Evolutionary conservation across 2,329 filamentous ascomycete genomes (phyloP).

Genomic region (Aspergillus sp.): DNA sequence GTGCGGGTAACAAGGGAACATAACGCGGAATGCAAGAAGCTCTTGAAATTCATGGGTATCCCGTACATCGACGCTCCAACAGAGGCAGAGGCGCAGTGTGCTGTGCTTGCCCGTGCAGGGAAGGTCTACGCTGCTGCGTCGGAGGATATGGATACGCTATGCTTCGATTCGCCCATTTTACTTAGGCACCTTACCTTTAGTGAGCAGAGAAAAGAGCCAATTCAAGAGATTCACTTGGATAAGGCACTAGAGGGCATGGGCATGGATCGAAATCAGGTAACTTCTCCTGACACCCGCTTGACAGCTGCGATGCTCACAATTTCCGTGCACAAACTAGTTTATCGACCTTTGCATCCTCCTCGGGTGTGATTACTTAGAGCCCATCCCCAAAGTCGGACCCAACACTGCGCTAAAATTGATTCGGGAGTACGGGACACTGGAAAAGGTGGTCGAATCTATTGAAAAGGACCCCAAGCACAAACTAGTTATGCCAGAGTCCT

Average conservation of each 20-base stretch:
- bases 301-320: not conserved
- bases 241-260: constrained; percentile 83
- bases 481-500: constrained; percentile 89
- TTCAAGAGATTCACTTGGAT: constrained; percentile 89
- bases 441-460: constrained; percentile 82
- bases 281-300: not conserved
- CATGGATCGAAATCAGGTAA: constrained; percentile 85
- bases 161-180: constrained; percentile 89
- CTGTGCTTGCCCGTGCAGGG: constrained; percentile 81
- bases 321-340: constrained; percentile 62
- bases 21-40: constrained; percentile 88
- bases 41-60: constrained; percentile 94
- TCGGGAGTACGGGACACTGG: constrained; percentile 84
- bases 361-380: constrained; percentile 96
- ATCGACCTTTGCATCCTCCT: constrained; percentile 97
- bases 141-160: constrained; percentile 98
- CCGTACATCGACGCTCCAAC: constrained; percentile 95
- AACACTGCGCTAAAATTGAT: constrained; percentile 92
- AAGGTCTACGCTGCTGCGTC: constrained; percentile 97
- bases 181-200: constrained; percentile 94
- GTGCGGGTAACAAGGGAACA: constrained; percentile 96
- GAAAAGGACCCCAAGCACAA: constrained; percentile 77
- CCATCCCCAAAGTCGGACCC: constrained; percentile 91
- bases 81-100: constrained; percentile 96
- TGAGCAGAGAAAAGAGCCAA: constrained; percentile 96